phyloP scores from a whole-genome alignment of 192 early-diverging fungal species.

The Cladochytrium replicatum region DNA sequence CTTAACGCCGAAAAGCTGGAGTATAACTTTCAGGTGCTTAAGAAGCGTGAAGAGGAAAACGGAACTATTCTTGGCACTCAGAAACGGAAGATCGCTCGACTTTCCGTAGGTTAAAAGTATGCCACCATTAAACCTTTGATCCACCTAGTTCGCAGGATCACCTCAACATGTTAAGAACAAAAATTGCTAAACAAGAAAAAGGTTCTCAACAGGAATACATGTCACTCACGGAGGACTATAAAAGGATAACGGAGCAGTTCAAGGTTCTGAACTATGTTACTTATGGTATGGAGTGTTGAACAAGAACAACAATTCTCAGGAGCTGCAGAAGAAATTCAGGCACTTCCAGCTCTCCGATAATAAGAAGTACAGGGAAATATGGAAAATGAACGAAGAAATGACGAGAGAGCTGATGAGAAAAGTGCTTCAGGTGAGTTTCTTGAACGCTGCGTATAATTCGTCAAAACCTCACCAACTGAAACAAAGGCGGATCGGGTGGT shows the following conservation, averaged over 20 bases:
- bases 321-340: slow-evolving; percentile 51
- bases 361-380: slow-evolving; percentile 39
- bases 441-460: not conserved
- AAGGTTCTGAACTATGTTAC: slow-evolving; percentile 17
- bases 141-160: slow-evolving; percentile 24
- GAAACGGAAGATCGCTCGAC: slow-evolving; percentile 45
- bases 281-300: not conserved
- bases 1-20: slow-evolving; percentile 54
- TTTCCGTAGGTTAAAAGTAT: slow-evolving; percentile 21
- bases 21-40: slow-evolving; percentile 53
- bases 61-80: slow-evolving; percentile 45
- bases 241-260: slow-evolving; percentile 46
- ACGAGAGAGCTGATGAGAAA: slow-evolving; percentile 41
- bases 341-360: slow-evolving; percentile 42
- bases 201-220: slow-evolving; percentile 35
- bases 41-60: slow-evolving; percentile 55
- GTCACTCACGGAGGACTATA: slow-evolving; percentile 46
- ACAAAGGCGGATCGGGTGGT: slow-evolving; percentile 40
- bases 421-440: slow-evolving; percentile 26
- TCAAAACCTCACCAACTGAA: not conserved
- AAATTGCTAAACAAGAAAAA: slow-evolving; percentile 45
- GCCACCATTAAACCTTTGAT: not conserved
- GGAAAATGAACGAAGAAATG: slow-evolving; percentile 47
- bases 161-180: slow-evolving; percentile 42
- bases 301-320: slow-evolving; percentile 8